These are phyloP conservation scores for Nemophila menziesii DNA, from an alignment of 257 asterid species.

Conservation along the genomic window DNA sequence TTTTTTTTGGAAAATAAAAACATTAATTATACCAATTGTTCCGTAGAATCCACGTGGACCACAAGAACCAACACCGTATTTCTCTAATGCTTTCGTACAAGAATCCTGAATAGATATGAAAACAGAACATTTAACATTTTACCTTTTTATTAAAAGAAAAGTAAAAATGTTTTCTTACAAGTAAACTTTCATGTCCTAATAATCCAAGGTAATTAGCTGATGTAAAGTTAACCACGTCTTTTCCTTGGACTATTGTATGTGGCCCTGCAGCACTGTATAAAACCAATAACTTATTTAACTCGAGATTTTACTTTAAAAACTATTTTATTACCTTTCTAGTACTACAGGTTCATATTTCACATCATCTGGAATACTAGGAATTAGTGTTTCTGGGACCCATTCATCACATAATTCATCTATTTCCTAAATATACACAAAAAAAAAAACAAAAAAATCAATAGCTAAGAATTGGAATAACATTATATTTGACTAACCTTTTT, in stretches of 20 bases:
- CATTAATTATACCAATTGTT: constrained; percentile 64
- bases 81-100: constrained; percentile 81
- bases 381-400: constrained; percentile 90
- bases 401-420: constrained; percentile 90
- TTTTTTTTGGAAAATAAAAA: no score
- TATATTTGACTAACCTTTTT: constrained; percentile 39
- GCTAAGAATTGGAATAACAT: neutral
- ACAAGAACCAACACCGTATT: constrained; percentile 98
- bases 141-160: no score
- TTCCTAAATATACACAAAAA: constrained; percentile 47
- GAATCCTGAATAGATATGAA: constrained; percentile 63
- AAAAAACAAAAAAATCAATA: constrained; percentile 2
- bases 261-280: constrained; percentile 92
- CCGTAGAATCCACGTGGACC: constrained; percentile 99
- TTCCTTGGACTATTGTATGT: constrained; percentile 56
- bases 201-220: constrained; percentile 94
- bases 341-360: constrained; percentile 71
- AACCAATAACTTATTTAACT: constrained; percentile 7
- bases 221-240: constrained; percentile 71
- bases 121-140: no score
- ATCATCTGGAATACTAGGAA: constrained; percentile 56
- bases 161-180: constrained; percentile 32
- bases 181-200: constrained; percentile 64
- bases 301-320: neutral
- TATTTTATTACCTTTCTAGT: constrained; percentile 51